Conservation (phyloP, 2,329 filamentous ascomycete species). For the Emmonsia crescens region DNA sequence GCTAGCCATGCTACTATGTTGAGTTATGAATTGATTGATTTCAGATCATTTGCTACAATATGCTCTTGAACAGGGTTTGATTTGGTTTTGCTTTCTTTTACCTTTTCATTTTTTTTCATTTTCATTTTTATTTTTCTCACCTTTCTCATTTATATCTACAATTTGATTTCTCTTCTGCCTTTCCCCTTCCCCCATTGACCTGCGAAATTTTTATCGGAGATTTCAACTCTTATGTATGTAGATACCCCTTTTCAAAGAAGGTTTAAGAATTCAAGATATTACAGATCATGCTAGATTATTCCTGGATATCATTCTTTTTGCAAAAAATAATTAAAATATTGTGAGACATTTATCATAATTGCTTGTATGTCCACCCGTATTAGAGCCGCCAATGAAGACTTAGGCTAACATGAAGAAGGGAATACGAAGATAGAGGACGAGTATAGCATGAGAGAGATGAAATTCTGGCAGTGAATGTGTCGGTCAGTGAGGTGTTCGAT, state of each 20-base stretch:
- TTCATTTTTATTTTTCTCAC: background rate
- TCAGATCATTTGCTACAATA: background rate
- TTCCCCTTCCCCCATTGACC: background rate
- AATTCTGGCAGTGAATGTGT: background rate
- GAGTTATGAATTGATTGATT: background rate
- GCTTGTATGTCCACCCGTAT: background rate
- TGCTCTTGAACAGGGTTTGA: background rate
- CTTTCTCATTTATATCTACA: background rate
- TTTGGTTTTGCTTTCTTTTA: background rate
- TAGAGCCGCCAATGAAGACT: background rate
- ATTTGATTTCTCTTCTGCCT: background rate
- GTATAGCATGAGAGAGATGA: too few species aligned
- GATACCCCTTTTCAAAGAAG: background rate
- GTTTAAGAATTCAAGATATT: background rate
- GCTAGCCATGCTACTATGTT: background rate
- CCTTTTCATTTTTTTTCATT: background rate
- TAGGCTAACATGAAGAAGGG: background rate
- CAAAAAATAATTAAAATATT: background rate
- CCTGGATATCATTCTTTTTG: background rate
- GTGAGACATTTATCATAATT: background rate
- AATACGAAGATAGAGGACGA: background rate
- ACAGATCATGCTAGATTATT: background rate
- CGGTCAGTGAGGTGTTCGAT: too few species aligned
- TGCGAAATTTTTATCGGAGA: background rate
- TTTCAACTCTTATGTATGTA: background rate